A percentile compares a stretch with the other conserved stretches of the same genome.
Evolutionary conservation across 352 stramenopile species (phyloP).

Genomic region (Globisporangium parvum): DNA sequence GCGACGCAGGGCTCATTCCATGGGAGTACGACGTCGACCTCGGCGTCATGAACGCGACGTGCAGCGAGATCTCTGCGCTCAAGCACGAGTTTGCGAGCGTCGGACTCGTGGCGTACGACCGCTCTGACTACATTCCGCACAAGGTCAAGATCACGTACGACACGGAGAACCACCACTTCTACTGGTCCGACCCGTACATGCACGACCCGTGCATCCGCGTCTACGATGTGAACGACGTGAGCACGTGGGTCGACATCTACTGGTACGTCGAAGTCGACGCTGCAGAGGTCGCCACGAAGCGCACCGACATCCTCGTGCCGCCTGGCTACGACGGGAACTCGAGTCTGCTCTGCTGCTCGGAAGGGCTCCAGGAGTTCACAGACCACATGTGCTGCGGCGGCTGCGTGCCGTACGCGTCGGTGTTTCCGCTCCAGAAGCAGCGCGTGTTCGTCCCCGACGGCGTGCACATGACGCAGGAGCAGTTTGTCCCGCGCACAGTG

Average conservation of each 20-base stretch:
- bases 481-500: slow-evolving; percentile 48
- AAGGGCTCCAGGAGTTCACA: slow-evolving; percentile 52
- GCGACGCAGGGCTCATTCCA: slow-evolving; percentile 64
- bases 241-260: slow-evolving; percentile 78
- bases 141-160: slow-evolving; percentile 83
- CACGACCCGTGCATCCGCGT: slow-evolving; percentile 75
- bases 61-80: slow-evolving; percentile 54
- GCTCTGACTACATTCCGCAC: slow-evolving; percentile 65
- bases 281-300: slow-evolving; percentile 32
- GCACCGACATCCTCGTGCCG: slow-evolving; percentile 46
- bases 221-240: slow-evolving; percentile 50
- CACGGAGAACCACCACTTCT: slow-evolving; percentile 76
- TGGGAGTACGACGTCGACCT: slow-evolving; percentile 81
- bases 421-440: slow-evolving; percentile 55
- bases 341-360: slow-evolving; percentile 67
- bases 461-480: slow-evolving; percentile 32
- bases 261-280: slow-evolving; percentile 67
- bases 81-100: slow-evolving; percentile 57
- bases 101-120: slow-evolving; percentile 62
- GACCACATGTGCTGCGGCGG: slow-evolving; percentile 74
- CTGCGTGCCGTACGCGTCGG: slow-evolving; percentile 47
- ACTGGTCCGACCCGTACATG: slow-evolving; percentile 69
- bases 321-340: slow-evolving; percentile 51
- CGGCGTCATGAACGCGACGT: slow-evolving; percentile 74
- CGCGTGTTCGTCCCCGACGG: slow-evolving; percentile 44